A percentile compares a stretch with the other conserved stretches of the same genome.
phyloP scores from a whole-genome alignment of 306 rosid genomes.

The Fragaria nilgerrensis region DNA sequence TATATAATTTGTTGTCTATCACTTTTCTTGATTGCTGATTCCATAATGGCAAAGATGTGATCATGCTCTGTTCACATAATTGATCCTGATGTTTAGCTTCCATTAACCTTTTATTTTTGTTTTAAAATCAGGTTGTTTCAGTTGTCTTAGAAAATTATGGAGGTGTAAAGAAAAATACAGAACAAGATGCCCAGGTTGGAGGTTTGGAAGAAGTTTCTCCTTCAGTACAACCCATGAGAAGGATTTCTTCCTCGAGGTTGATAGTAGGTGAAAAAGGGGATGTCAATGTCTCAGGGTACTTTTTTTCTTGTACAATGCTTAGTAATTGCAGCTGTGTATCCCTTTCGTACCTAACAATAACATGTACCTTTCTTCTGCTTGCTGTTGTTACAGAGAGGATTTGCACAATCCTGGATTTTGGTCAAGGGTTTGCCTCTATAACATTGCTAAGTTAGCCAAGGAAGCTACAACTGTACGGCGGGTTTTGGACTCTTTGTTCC shows the following conservation, averaged over 20 bases:
- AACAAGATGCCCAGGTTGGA: constrained; percentile 7
- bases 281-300: constrained; percentile 47
- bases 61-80: neutral
- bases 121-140: constrained; percentile 49
- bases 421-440: constrained; percentile 63
- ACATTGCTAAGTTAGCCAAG: constrained; percentile 74
- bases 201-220: constrained; percentile 5
- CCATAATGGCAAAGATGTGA: neutral
- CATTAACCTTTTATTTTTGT: constrained; percentile 29
- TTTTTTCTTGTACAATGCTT: constrained; percentile 16
- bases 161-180: constrained; percentile 28
- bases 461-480: constrained; percentile 71
- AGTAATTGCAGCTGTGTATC: constrained; percentile 11
- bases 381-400: constrained; percentile 41
- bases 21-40: neutral
- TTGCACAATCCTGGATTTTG: constrained; percentile 47
- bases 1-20: neutral
- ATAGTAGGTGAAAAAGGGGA: constrained; percentile 62
- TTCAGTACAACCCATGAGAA: constrained; percentile 19
- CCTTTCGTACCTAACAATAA: constrained; percentile 5
- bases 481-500: constrained; percentile 62
- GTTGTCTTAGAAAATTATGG: constrained; percentile 68
- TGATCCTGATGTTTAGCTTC: constrained; percentile 15
- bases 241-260: constrained; percentile 49
- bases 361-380: constrained; percentile 18